phyloP scores from a whole-genome alignment of 129 eudicot genomes.

The Artemisia annua region DNA sequence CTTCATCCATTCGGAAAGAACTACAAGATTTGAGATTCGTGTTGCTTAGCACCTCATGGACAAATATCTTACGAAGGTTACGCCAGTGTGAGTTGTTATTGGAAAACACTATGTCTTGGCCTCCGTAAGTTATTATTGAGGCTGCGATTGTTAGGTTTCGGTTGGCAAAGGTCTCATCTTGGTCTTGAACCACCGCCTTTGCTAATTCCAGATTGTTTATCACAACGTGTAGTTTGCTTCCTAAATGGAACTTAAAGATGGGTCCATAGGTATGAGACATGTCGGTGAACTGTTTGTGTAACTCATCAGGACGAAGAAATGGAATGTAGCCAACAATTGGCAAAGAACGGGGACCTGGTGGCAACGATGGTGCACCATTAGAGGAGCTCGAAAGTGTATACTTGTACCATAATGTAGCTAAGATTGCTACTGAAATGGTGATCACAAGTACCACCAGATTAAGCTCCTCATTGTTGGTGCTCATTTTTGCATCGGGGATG shows the following conservation, averaged over 20 bases:
- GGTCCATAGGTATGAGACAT: not conserved
- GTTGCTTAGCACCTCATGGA: not conserved
- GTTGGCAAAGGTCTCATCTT: not conserved
- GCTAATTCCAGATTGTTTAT: not conserved
- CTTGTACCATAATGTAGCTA: not conserved
- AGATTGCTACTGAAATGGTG: not conserved
- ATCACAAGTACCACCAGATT: not conserved
- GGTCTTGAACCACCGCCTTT: not conserved
- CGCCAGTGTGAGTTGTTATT: not conserved
- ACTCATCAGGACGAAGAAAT: not conserved
- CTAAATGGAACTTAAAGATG: not conserved
- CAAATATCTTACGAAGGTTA: too few species aligned
- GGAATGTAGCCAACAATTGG: not conserved
- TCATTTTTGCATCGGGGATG: too few species aligned
- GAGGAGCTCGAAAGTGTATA: not conserved
- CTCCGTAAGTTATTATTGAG: not conserved
- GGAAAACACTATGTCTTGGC: not conserved
- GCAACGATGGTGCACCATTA: not conserved
- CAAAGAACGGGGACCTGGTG: not conserved
- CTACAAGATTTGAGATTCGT: not conserved
- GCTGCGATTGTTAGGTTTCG: not conserved
- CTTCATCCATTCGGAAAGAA: constrained; percentile 1
- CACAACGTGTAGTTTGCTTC: not conserved
- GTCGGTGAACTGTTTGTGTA: not conserved
- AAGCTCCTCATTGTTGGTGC: not conserved